These are phyloP conservation scores for Chromosphaera perkinsii DNA, from an alignment of 208 protist genomes.

Conservation along the genomic window DNA sequence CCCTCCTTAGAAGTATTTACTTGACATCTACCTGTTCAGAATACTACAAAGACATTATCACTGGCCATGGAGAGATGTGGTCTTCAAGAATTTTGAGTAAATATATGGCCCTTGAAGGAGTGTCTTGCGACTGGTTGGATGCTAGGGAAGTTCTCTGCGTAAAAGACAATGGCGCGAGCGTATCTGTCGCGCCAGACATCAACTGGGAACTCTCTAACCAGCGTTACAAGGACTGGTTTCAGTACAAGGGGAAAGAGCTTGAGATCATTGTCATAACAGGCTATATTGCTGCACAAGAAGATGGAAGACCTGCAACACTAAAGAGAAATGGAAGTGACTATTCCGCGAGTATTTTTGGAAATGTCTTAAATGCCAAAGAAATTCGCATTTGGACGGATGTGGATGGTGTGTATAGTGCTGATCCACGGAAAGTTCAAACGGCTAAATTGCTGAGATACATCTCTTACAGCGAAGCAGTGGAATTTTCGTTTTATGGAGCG, in stretches of 20 bases:
- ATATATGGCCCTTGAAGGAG: background rate
- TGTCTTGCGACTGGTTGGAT: constrained; percentile 7
- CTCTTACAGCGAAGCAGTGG: constrained; percentile 42
- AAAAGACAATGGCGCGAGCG: constrained; percentile 11
- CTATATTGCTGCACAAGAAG: constrained; percentile 26
- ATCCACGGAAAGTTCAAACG: constrained; percentile 42
- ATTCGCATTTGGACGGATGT: constrained; percentile 63
- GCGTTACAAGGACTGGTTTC: constrained; percentile 14
- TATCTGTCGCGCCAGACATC: background rate
- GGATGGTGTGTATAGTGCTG: constrained; percentile 54
- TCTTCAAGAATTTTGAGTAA: constrained; percentile 25
- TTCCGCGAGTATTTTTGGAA: constrained; percentile 48
- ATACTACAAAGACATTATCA: constrained; percentile 26
- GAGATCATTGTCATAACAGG: constrained; percentile 36
- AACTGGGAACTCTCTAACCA: constrained; percentile 8
- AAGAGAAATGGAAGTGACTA: constrained; percentile 50
- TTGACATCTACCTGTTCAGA: constrained; percentile 4
- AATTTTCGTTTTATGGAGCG: constrained; percentile 37
- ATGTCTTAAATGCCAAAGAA: constrained; percentile 34
- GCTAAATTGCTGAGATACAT: constrained; percentile 37
- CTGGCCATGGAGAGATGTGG: constrained; percentile 47
- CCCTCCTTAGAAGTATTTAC: constrained; percentile 16
- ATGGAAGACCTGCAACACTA: constrained; percentile 40
- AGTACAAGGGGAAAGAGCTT: constrained; percentile 23
- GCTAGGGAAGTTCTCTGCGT: constrained; percentile 13